These are phyloP conservation scores for Umbelopsis sp. DNA, from an alignment of 192 early-diverging fungal species.

Conservation along the genomic window DNA sequence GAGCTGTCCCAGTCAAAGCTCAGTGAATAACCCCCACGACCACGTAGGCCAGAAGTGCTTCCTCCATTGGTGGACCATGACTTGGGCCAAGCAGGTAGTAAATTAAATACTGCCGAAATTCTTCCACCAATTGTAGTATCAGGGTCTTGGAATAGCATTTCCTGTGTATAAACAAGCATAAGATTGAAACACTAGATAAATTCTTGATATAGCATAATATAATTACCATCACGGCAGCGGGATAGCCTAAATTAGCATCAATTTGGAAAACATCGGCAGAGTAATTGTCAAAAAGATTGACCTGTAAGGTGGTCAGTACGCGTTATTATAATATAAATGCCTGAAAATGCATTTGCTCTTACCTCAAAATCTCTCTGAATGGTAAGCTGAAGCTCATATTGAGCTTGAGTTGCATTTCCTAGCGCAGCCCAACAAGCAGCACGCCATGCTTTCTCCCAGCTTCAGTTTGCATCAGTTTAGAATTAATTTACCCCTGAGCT, in stretches of 20 bases:
- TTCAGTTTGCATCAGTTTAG: neutral
- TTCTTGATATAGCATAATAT: neutral
- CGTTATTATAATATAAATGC: too few relatives aligned
- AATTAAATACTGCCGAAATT: neutral
- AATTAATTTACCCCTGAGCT: too few relatives aligned
- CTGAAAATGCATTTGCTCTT: neutral
- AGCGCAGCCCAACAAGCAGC: conserved; percentile 1
- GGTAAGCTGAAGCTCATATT: conserved; percentile 2
- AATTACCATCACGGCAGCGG: conserved; percentile 3
- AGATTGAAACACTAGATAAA: neutral
- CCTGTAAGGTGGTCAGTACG: neutral
- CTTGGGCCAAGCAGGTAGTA: neutral
- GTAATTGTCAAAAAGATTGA: neutral
- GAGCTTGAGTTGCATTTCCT: neutral
- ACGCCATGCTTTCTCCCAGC: conserved; percentile 11
- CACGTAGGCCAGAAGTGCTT: neutral
- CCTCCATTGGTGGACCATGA: neutral
- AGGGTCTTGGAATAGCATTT: conserved; percentile 15
- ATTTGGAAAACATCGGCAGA: neutral
- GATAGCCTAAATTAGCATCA: conserved; percentile 1
- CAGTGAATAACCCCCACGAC: neutral
- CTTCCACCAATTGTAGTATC: conserved; percentile 7
- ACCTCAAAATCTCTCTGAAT: conserved; percentile 3
- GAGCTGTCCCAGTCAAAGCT: neutral
- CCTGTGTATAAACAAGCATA: neutral